Base-by-base conservation (phyloP, 169 alveolate species). In the Plasmodium ovale region DNA sequence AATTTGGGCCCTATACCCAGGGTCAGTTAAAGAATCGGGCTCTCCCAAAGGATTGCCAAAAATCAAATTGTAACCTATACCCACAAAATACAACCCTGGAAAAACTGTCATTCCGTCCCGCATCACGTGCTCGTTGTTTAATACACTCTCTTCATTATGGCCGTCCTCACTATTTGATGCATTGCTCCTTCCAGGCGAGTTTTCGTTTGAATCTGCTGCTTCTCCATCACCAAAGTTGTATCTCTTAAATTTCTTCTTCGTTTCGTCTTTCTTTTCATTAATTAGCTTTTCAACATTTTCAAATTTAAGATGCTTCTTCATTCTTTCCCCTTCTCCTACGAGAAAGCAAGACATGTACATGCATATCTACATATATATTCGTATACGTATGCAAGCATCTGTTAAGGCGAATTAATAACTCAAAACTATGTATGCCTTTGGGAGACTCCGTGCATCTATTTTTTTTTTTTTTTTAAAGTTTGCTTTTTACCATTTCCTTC, bases 41-140 rank as follows among this genome's bases (percentile, higher is more conserved):
- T 87, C 93, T 16, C 95, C 95, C 23, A 88, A 19, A 1, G 95
- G 95, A 39, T 92, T 92, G 12, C 95, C 95, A 54, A 69, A 73
- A 10, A 92, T 71, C 27, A 56, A 29, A 49, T 92, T 92, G 69
- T 92, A 92, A 27, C 95, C 95, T 9, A 68, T 84, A n/a, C 95
- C 95, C 7, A 89, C 72, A 77, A 72, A 92, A 60, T 84, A 92
- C 71, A 89, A 47, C 7, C 87, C 88, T 51, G 88, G 88, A 23
- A 82, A 72, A 1, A 70, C 82, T 16, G 33, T n/a, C 60, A 65
- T 47, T 0, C 60, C 29, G 14, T 74, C 27, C 31, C 29, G 21
- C 62, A 74, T 42, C 1, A 67, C 21, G 10, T 60, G 6, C 12
- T 51, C 31, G 7, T 65, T 64, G 27, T 33, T 42, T 5, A 64